Evolutionary conservation across 441 rosid genomes (phyloP), one percentile per base, ranked within the genome.

Genomic region (Manihot esculenta): DNA sequence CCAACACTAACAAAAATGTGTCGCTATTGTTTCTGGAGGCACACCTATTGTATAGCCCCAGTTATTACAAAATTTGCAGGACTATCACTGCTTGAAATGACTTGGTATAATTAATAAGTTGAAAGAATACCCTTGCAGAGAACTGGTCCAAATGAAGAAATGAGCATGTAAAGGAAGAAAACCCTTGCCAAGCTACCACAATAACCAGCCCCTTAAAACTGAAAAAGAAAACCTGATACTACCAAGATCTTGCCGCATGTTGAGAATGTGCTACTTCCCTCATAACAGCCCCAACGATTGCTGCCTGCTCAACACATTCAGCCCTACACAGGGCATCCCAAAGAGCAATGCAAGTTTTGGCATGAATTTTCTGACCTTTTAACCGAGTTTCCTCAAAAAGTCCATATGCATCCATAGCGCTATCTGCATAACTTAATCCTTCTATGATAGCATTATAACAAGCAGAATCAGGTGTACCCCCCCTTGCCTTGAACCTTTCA

Each of bases 281-380:
- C 81, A 95, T 80, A 72, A 95, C 96, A 66, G 88, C 93, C 64
- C 99, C 96, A 2, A 92, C 98, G 24, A 95, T 88, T 53, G 89
- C 91, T 76, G 99, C 98, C 78, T 92, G 93, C 86, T 94, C 99
- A 57, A 90, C 88, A 74, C 87, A 85, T 71, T 88, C 98, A 51
- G 87, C 94, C 80, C 87, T 90, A 60, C 89, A 96, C 75, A 92
- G 76, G n/a, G 97, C 88, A 82, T 92, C 97, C 75, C 91, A 80
- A 67, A 95, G 97, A 70, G 84, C 81, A 74, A 95, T 82, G 74
- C 99, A 95, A 1, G 96, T 95, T 79, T 92, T 91, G 33, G 85
- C 76, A 82, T 91, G 83, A 65, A 92, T 86, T 27, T 66, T 77
- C 38, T 79, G 80, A 68, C 97, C 97, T 82, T 78, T 92, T 54